A percentile compares a stretch with the other conserved stretches of the same genome.
These are phyloP conservation scores for Exophiala oligosperma DNA, from an alignment of 2,329 filamentous ascomycete genomes.

Conservation along the genomic window DNA sequence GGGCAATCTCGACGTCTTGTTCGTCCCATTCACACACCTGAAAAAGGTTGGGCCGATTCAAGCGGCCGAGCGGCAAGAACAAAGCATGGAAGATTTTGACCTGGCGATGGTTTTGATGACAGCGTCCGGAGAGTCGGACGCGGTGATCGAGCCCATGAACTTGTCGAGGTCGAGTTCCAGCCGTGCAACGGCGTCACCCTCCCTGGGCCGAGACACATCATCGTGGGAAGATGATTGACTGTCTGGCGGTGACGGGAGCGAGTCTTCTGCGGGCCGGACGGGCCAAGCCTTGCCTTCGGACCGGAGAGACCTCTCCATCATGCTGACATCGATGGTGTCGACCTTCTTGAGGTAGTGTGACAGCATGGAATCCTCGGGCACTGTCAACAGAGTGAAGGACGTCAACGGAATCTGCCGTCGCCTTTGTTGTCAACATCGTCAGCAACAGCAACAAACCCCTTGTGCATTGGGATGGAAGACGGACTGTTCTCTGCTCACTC, in stretches of 20 bases:
- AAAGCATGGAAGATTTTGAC: constrained; percentile 1
- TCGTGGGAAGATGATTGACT: not conserved
- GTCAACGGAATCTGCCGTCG: constrained; percentile 15
- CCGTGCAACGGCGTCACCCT: not conserved
- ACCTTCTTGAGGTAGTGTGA: constrained; percentile 10
- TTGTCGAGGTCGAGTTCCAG: constrained; percentile 14
- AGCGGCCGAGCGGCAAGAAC: not conserved
- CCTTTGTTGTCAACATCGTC: not conserved
- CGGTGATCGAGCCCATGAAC: constrained; percentile 14
- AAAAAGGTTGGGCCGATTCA: not conserved
- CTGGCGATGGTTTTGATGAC: constrained; percentile 12
- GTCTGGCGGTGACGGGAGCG: not conserved
- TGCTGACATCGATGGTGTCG: constrained; percentile 13
- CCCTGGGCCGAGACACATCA: no score
- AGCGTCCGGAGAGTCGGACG: constrained; percentile 1
- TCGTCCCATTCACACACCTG: no score
- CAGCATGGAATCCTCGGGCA: constrained; percentile 18
- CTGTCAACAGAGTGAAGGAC: constrained; percentile 15
- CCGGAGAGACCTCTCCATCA: constrained; percentile 3
- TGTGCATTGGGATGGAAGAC: not conserved
- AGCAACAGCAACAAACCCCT: not conserved
- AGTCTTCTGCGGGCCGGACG: not conserved
- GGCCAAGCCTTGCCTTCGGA: not conserved
- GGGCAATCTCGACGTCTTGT: no score
- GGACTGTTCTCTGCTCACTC: not conserved